These are phyloP conservation scores for Phytophthora constricta DNA, from an alignment of 352 stramenopile species.

Conservation along the genomic window DNA sequence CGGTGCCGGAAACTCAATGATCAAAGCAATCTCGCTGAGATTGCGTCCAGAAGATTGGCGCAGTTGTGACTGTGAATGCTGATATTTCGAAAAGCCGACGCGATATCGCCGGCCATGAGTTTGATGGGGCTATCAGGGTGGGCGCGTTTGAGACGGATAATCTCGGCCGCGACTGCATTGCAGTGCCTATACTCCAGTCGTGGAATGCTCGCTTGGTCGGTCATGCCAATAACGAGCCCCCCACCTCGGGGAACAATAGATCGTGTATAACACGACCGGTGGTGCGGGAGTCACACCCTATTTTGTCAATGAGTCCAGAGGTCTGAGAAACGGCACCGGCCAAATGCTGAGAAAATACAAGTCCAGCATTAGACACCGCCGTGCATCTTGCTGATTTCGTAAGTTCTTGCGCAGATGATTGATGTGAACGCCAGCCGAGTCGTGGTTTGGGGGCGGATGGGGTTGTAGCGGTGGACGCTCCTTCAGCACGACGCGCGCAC, in stretches of 20 bases:
- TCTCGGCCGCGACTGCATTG: not conserved
- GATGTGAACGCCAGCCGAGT: not conserved
- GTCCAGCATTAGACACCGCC: not conserved
- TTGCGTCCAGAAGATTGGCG: slow-evolving; percentile 1
- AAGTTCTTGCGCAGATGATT: not conserved
- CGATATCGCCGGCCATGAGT: slow-evolving; percentile 1
- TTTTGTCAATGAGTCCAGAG: not conserved
- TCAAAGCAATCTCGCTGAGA: not conserved
- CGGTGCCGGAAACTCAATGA: slow-evolving; percentile 10
- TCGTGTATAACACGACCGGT: not conserved
- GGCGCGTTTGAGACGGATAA: not conserved
- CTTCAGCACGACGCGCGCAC: not conserved
- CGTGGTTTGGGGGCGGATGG: not conserved
- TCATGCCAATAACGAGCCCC: not conserved
- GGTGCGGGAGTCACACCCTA: not conserved
- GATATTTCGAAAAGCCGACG: slow-evolving; percentile 1
- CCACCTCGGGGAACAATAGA: not conserved
- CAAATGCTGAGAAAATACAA: not conserved
- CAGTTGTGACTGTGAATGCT: slow-evolving; percentile 10
- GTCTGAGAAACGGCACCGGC: not conserved
- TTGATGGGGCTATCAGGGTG: not conserved
- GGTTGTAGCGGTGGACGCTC: not conserved
- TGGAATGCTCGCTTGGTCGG: not conserved
- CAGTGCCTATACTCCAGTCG: not conserved
- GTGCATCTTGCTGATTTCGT: not conserved